Evolutionary conservation across 345 rosid species (phyloP).

Genomic region (Mallotus nudiflorus): DNA sequence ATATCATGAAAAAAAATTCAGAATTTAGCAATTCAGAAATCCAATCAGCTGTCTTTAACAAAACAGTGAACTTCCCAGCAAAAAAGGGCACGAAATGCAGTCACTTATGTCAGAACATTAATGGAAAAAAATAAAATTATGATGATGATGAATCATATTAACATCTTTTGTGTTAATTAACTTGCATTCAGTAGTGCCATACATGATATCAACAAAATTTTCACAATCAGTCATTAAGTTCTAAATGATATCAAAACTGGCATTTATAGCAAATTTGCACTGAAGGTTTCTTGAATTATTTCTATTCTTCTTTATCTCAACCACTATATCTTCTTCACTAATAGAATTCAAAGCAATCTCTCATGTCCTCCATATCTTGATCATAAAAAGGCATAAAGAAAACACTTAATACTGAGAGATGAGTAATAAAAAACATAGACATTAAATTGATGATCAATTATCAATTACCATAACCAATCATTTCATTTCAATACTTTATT

Average conservation of each 20-base stretch:
- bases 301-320: constrained; percentile 59
- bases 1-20: too few species aligned
- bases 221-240: constrained; percentile 75
- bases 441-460: too few species aligned
- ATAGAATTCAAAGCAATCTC: constrained; percentile 71
- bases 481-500: too few species aligned
- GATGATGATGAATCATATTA: too few species aligned
- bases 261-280: constrained; percentile 66
- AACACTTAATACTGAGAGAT: not conserved
- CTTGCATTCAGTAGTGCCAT: constrained; percentile 72
- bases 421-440: not conserved
- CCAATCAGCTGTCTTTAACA: too few species aligned
- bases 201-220: constrained; percentile 67
- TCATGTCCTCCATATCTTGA: constrained; percentile 89
- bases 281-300: constrained; percentile 64
- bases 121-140: too few species aligned
- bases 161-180: constrained; percentile 71
- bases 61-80: too few species aligned
- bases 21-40: too few species aligned
- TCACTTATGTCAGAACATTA: too few species aligned
- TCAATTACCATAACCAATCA: too few species aligned
- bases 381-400: constrained; percentile 5
- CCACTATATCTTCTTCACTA: constrained; percentile 52
- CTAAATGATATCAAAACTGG: constrained; percentile 72
- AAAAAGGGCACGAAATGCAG: too few species aligned